Percentiles rank a stretch among this genome's conserved stretches.
Conservation (phyloP, 2,329 filamentous ascomycete genomes). For the Gaeumannomyces tritici region DNA sequence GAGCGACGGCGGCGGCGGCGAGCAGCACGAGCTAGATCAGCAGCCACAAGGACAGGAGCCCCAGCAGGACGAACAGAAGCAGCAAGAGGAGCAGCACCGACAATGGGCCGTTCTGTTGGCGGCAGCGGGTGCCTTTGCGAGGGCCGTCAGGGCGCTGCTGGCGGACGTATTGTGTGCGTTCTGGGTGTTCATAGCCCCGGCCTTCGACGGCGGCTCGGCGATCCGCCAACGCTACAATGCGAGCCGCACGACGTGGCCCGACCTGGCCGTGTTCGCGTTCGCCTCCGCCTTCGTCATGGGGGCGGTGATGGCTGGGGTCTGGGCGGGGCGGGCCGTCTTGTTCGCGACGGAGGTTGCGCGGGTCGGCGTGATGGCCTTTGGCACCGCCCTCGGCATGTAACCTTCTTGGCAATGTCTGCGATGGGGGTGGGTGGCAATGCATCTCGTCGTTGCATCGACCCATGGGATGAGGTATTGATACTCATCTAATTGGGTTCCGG, state of each 20-base stretch:
- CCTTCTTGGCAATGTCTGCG: background rate
- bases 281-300: constrained; percentile 17
- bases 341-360: constrained; percentile 6
- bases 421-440: background rate
- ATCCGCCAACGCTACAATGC: constrained; percentile 18
- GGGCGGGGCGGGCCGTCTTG: constrained; percentile 12
- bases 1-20: too few species aligned
- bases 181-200: constrained; percentile 25
- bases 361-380: constrained; percentile 7
- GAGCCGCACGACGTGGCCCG: constrained; percentile 15
- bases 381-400: background rate
- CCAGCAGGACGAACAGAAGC: background rate
- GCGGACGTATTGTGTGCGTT: background rate
- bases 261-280: constrained; percentile 15
- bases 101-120: background rate
- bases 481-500: too few species aligned
- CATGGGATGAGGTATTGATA: background rate
- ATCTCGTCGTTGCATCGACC: background rate
- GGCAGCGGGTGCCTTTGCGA: background rate
- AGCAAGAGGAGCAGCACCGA: background rate
- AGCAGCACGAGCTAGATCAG: background rate
- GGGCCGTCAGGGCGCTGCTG: background rate
- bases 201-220: constrained; percentile 26
- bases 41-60: background rate
- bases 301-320: constrained; percentile 10